Conservation (phyloP, 1,284 basidiomycete species). For the Xanthoconium separans region DNA sequence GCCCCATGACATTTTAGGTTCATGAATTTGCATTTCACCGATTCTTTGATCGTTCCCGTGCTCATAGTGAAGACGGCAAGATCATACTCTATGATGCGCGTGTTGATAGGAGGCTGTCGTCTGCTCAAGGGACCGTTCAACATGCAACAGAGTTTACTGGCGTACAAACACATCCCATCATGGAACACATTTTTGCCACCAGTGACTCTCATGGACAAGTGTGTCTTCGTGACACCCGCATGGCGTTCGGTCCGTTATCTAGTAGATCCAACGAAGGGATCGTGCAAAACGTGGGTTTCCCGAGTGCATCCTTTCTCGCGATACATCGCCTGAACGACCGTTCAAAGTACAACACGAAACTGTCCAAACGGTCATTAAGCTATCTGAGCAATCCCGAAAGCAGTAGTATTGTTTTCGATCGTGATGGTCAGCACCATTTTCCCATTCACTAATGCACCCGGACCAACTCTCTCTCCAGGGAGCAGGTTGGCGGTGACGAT, state of each 20-base stretch:
- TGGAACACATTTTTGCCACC: slow-evolving; percentile 66
- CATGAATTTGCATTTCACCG: slow-evolving; percentile 27
- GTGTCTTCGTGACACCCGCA: slow-evolving; percentile 71
- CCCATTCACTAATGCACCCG: slow-evolving; percentile 9
- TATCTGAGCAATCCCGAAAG: slow-evolving; percentile 58
- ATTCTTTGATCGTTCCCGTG: slow-evolving; percentile 19
- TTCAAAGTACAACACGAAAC: slow-evolving; percentile 60
- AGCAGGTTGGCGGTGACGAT: slow-evolving; percentile 61
- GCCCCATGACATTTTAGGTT: slow-evolving; percentile 23
- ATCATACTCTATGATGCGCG: slow-evolving; percentile 59
- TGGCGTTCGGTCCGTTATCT: slow-evolving; percentile 60
- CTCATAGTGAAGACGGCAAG: slow-evolving; percentile 61
- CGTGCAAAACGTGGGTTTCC: slow-evolving; percentile 45
- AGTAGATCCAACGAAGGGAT: slow-evolving; percentile 49
- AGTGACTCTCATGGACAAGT: slow-evolving; percentile 57
- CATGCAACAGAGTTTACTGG: slow-evolving; percentile 55
- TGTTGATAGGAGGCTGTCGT: slow-evolving; percentile 31
- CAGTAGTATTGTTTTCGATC: slow-evolving; percentile 65
- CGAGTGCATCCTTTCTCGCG: slow-evolving; percentile 6
- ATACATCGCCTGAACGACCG: slow-evolving; percentile 8
- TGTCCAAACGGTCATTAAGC: slow-evolving; percentile 44
- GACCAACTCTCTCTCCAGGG: slow-evolving; percentile 40
- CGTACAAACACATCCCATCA: slow-evolving; percentile 60
- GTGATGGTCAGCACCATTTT: slow-evolving; percentile 45
- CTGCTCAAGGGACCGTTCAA: slow-evolving; percentile 51